Evolutionary conservation across 306 rosid genomes (phyloP), one percentile per base, ranked within the genome.

Genomic region (Pueraria montana): DNA sequence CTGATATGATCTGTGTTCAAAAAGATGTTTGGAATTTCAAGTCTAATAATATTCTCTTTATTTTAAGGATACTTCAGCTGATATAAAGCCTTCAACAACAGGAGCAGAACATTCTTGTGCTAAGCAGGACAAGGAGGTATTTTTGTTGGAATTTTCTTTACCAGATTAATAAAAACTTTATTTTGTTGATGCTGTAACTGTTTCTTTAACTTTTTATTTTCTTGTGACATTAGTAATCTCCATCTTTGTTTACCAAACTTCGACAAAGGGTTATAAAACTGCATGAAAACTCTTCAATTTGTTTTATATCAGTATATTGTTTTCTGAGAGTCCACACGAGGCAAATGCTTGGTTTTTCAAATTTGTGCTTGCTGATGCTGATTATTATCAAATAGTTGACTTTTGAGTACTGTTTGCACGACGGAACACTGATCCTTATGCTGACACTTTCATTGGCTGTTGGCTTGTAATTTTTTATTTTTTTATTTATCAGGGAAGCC

Each of bases 61-160:
- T 74, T 74, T 52, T 26, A 38, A 90, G 94, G 93, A 90, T 86
- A 70, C 88, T 84, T 81, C 88, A 76, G 86, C 86, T 72, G 92
- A 90, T 78, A 50, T 86, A 49, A 90, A 87, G 84, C 89, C 92
- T 89, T 87, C 75, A 61, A 79, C 69, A 42, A 58, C 84, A 62
- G 90, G 86, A 77, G 84, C 87, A 53, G 89, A 87, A 48, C 85
- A 81, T 84, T 76, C 70, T 46, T 77, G 72, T 74, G 79, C 84
- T 14, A 80, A 21, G 20, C 86, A 59, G 26, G 86, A 84, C 74
- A 78, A 82, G 18, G 86, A 43, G 87, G 94, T 89, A 77, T 63
- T 70, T 78, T 63, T 43, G 30, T 23, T 45, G 56, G 43, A 48
- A 69, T 76, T 80, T 49, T 69, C 42, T 68, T 40, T 11, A 21